A percentile compares a stretch with the other conserved stretches of the same genome.
Conservation (phyloP, 2,329 filamentous ascomycete genomes). For the Orbilia javanica region DNA sequence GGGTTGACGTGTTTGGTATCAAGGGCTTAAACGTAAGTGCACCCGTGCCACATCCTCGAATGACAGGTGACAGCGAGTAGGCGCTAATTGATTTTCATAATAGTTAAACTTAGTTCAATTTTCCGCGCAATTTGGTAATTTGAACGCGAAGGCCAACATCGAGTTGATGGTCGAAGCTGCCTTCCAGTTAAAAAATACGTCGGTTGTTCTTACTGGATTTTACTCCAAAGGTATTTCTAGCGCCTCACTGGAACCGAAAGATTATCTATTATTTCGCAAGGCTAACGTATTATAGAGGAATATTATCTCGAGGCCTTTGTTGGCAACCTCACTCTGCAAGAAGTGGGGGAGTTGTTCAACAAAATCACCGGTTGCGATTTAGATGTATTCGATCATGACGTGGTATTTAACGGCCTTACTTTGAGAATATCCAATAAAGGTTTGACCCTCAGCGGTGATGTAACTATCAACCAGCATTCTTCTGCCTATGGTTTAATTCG, state of each 20-base stretch:
- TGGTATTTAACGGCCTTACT: background rate
- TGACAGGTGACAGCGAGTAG: no score
- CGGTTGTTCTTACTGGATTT: background rate
- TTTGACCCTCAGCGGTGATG: background rate
- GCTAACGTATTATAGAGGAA: background rate
- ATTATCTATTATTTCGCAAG: no score
- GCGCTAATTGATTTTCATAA: no score
- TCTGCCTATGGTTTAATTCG: no score
- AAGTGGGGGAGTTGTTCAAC: background rate
- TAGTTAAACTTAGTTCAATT: no score
- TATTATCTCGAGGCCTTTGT: background rate
- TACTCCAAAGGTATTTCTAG: background rate
- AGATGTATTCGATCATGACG: background rate
- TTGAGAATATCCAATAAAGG: background rate
- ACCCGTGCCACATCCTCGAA: background rate
- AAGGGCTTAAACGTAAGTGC: background rate
- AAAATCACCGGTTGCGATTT: background rate
- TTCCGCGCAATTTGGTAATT: no score
- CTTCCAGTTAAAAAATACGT: background rate
- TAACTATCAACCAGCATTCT: background rate
- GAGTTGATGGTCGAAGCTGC: background rate
- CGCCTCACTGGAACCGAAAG: no score
- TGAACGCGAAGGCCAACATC: no score
- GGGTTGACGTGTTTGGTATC: background rate
- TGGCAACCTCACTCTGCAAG: background rate